Base-by-base conservation (phyloP, 176 grass and related monocot genomes). In the Phragmites australis region DNA sequence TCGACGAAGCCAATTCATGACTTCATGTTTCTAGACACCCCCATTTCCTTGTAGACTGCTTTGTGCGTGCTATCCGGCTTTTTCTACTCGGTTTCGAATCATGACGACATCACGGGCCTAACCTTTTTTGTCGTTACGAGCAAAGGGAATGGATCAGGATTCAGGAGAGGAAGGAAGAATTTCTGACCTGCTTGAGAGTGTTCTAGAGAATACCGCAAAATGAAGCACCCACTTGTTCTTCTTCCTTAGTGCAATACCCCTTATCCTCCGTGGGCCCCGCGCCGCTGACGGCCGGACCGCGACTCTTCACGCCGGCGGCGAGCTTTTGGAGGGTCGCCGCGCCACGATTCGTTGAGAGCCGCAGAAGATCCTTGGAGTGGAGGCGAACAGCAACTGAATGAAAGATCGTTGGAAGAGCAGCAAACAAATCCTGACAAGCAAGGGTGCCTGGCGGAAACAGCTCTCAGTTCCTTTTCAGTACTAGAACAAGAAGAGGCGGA, bases 161-260 rank as follows among this genome's bases (percentile, higher is more conserved):
- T 32, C 8, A 21, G 21, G 11, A 46, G 2, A 3, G 17, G 59
- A 64, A 23, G 29, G 61, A 26, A 23, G 30, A 67, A 22, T 66
- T 82, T 19, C 86, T 84, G 37, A 84, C 86, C 81, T 83, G 81
- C 6, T 72, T 11, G 30, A 9, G 86, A 83, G 81, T 58, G 75
- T 79, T 88, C 68, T 40, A 65, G 86, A 73, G 67, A 70, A 76
- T 32, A 58, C 31, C 34, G 80, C 47, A 46, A 83, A 73, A 77
- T 79, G 55, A 54, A 32, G 22, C 67, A 1, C 58, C 52, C 56
- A 80, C 76, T 80, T 56, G 44, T 25, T 23, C 32, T 16, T 2
- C 11, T 22, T 30, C 23, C n/a, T 8, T 29, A 11, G 16, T 4
- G 3, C 15, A 18, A 9, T 30, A 30, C 2, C 51, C 25, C 31